phyloP scores from a whole-genome alignment of 2,329 filamentous ascomycete species.

The Elsinoe ampelina region DNA sequence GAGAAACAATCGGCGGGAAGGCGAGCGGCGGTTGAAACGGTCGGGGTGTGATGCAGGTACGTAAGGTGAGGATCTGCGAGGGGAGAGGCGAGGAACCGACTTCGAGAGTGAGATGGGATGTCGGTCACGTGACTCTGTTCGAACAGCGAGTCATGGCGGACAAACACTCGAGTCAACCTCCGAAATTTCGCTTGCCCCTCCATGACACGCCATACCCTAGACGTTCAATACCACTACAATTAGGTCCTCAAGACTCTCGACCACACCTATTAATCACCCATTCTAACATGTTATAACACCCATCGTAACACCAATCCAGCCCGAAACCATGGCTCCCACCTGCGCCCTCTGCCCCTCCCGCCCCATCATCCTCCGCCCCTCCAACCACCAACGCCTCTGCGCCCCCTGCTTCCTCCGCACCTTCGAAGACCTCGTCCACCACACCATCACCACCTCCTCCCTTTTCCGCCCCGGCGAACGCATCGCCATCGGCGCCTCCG shows the following conservation, averaged over 20 bases:
- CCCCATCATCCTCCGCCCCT: constrained; percentile 84
- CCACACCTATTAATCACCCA: too few relatives aligned
- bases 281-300: neutral
- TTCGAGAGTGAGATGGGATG: neutral
- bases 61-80: neutral
- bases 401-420: constrained; percentile 74
- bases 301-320: neutral
- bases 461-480: constrained; percentile 77
- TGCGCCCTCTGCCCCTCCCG: constrained; percentile 56
- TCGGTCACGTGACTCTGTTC: neutral
- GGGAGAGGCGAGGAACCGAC: neutral
- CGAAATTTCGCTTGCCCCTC: constrained; percentile 4
- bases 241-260: neutral
- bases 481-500: constrained; percentile 90
- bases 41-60: constrained; percentile 4
- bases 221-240: neutral
- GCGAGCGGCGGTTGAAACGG: neutral
- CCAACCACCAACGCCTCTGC: constrained; percentile 91
- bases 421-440: constrained; percentile 89
- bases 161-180: neutral
- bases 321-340: constrained; percentile 58
- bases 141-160: constrained; percentile 4
- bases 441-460: constrained; percentile 74
- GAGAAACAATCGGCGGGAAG: constrained; percentile 5
- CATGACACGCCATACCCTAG: neutral